Base-by-base conservation (phyloP, 306 rosid species). In the Quercus berberidifolia region DNA sequence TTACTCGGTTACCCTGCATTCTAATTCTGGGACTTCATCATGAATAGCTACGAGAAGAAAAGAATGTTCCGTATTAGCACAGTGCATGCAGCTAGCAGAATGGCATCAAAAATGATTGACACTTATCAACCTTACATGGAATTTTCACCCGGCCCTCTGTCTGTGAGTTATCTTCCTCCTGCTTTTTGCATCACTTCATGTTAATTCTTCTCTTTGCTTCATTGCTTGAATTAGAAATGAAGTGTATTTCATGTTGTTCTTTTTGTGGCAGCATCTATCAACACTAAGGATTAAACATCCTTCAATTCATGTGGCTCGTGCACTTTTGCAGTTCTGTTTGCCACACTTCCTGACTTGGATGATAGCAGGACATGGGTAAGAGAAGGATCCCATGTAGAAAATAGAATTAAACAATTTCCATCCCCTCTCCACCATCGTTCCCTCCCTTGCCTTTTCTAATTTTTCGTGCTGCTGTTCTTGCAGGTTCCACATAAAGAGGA, bases 311-410 rank as follows among this genome's bases (percentile, higher is more conserved):
- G 77, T 77, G 28, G 82, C 71, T 73, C 69, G 17, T 68, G 83
- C 78, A 38, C 72, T 83, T 69, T 69, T 77, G 25, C 79, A 62
- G 76, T 69, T 76, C 35, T 55, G 55, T 76, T 74, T 73, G 59
- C 86, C 86, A 59, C 80, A 83, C 30, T 82, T 82, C 64, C 20
- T 74, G 43, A 54, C 26, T 55, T 86, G 89, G 89, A 83, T 86
- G 86, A 76, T 83, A 30, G 75, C 43, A 11, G 86, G 89, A 6
- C 89, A 82, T 80, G 89, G 86, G 89, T 86, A 64, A 75, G 85
- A 59, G 26, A 69, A 49, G 54, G 54, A 49, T 49, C 15, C 54
- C 15, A 49, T 49, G 17, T 49, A 49, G 54, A 12, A 49, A 49
- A 49, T 49, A 49, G 54, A 49, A 49, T 49, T 13, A 49, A 12